A percentile compares a stretch with the other conserved stretches of the same genome.
These are phyloP conservation scores for Mollisia scopiformis DNA, from an alignment of 2,329 filamentous ascomycete species.

Conservation along the genomic window DNA sequence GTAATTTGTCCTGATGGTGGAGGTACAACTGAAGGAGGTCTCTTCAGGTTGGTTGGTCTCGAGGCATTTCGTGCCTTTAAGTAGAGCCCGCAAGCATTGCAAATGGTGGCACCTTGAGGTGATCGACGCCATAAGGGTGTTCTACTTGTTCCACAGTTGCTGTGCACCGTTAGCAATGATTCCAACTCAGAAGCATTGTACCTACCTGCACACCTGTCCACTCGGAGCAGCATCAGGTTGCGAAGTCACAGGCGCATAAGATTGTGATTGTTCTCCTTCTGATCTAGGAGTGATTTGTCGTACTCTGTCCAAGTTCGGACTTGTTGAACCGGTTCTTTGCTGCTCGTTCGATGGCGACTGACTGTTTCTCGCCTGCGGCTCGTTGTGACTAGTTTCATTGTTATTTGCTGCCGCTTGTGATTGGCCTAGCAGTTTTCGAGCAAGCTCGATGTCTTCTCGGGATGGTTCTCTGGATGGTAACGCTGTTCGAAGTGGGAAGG, in stretches of 20 bases:
- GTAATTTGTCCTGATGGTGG: conserved; percentile 28
- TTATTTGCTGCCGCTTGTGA: conserved; percentile 18
- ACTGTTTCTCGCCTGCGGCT: conserved; percentile 15
- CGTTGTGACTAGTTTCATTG: conserved; percentile 8
- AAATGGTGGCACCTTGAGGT: conserved; percentile 91
- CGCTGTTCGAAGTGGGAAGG: conserved; percentile 23
- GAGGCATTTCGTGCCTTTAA: conserved; percentile 90
- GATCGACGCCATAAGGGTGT: conserved; percentile 95
- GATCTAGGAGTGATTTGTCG: conserved; percentile 23
- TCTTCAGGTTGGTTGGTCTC: conserved; percentile 87
- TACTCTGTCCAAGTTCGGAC: conserved; percentile 16
- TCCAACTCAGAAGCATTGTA: conserved; percentile 6
- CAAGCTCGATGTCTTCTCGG: conserved; percentile 31
- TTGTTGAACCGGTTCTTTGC: conserved; percentile 20
- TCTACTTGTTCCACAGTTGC: conserved; percentile 92
- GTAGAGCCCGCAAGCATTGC: conserved; percentile 96
- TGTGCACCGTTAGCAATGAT: conserved; percentile 43
- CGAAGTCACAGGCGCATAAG: conserved; percentile 13
- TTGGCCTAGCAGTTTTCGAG: conserved; percentile 28
- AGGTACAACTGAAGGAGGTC: conserved; percentile 59
- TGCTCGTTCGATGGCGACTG: conserved; percentile 22
- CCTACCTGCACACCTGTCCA: conserved; percentile 75
- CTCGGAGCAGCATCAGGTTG: conserved; percentile 40
- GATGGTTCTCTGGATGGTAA: conserved; percentile 26
- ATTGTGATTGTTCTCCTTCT: conserved; percentile 24